Conservation (phyloP, 306 rosid species). For the Quercus cerris region DNA sequence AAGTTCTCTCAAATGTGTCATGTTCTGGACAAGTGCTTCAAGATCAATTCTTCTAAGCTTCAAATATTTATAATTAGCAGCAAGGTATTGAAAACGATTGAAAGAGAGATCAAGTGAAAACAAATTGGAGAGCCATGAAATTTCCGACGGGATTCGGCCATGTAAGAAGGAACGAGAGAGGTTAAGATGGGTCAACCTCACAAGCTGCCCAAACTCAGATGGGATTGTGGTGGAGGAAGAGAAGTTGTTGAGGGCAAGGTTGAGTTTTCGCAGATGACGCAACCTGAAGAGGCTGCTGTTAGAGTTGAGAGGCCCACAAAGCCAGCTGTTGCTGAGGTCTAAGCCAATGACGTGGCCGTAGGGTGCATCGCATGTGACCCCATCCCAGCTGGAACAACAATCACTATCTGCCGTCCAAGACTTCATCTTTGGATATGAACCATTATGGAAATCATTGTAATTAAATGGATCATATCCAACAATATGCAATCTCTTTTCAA, state of each 20-base stretch:
- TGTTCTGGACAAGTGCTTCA: too few species aligned
- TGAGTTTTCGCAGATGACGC: slow-evolving; percentile 13
- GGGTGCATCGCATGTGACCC: not conserved
- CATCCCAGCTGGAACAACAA: slow-evolving; percentile 23
- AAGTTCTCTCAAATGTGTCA: too few species aligned
- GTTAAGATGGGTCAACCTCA: slow-evolving; percentile 7
- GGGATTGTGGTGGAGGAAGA: not conserved
- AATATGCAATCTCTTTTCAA: too few species aligned
- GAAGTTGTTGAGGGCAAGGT: slow-evolving; percentile 17
- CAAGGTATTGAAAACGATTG: rapidly evolving
- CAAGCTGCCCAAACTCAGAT: slow-evolving; percentile 10
- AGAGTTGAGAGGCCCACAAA: slow-evolving; percentile 6
- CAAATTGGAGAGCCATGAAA: not conserved
- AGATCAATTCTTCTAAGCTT: too few species aligned
- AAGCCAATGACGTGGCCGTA: slow-evolving; percentile 13
- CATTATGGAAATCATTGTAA: too few species aligned
- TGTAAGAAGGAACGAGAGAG: not conserved
- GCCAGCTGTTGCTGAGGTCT: slow-evolving; percentile 6
- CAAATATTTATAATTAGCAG: too few species aligned
- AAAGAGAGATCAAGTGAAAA: too few species aligned
- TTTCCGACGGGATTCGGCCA: too few species aligned
- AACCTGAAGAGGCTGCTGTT: slow-evolving; percentile 15
- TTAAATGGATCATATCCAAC: too few species aligned
- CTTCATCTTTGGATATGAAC: not conserved
- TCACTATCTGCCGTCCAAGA: slow-evolving; percentile 11